These are phyloP conservation scores for Lunularia cruciata DNA, from an alignment of 225 moss, liverwort and hornwort genomes.

Conservation along the genomic window DNA sequence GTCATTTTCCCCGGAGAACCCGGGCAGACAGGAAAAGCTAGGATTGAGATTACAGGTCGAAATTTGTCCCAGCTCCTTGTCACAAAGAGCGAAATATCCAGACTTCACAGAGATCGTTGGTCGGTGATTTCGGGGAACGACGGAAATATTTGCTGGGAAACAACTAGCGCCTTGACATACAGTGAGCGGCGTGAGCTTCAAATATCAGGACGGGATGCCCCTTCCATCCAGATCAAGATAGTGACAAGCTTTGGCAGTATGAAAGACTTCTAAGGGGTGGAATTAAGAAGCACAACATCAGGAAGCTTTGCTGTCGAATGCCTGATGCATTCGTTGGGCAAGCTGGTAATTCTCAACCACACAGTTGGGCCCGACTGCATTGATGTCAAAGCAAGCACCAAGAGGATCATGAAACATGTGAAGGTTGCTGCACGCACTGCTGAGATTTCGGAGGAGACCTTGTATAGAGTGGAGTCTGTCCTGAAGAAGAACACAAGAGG, in stretches of 20 bases:
- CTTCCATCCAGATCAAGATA: not conserved
- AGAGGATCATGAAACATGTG: not conserved
- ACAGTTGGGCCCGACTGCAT: not conserved
- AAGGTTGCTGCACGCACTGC: not conserved
- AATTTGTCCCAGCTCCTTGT: constrained; percentile 9
- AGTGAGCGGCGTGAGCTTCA: not conserved
- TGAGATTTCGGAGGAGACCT: not conserved
- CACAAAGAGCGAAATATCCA: not conserved
- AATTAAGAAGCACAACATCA: not conserved
- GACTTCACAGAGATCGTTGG: not conserved
- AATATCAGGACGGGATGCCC: not conserved
- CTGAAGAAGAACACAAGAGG: not conserved
- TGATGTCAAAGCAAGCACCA: not conserved
- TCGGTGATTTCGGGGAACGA: not conserved
- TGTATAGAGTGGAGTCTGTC: not conserved
- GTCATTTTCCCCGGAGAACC: not conserved
- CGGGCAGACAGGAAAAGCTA: not conserved
- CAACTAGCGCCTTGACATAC: not conserved
- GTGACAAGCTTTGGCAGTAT: not conserved
- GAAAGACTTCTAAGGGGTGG: not conserved
- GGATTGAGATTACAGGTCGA: not conserved
- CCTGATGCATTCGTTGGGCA: constrained; percentile 8
- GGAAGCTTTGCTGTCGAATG: not conserved
- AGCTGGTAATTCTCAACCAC: not conserved
- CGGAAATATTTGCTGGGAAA: not conserved